Conservation (phyloP, 495 filamentous ascomycete species). For the Daldinia vernicosa region DNA sequence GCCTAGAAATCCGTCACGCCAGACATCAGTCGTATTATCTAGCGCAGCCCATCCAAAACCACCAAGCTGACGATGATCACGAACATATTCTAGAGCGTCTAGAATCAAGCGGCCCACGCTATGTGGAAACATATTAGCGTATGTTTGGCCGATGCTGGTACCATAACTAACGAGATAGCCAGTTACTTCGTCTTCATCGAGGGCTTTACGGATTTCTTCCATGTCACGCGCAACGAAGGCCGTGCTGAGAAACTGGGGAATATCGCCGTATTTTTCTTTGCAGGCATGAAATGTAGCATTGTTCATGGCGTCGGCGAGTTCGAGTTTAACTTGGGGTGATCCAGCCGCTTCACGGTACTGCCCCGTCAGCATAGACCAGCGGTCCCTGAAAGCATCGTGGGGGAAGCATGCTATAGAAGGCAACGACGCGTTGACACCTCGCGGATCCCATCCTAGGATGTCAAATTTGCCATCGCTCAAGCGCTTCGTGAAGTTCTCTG, state of each 20-base stretch:
- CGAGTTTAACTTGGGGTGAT: conserved; percentile 48
- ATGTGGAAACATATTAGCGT: conserved; percentile 58
- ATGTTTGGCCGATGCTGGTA: conserved; percentile 69
- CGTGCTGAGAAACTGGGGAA: conserved; percentile 54
- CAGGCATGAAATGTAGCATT: conserved; percentile 56
- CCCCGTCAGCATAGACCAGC: conserved; percentile 51
- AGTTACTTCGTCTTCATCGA: conserved; percentile 59
- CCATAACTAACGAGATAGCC: conserved; percentile 78
- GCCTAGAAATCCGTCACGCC: conserved; percentile 58
- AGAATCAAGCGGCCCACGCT: conserved; percentile 58
- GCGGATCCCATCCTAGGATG: conserved; percentile 65
- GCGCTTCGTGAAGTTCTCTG: conserved; percentile 47
- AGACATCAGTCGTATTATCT: conserved; percentile 58
- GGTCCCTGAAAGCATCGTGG: conserved; percentile 52
- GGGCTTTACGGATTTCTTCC: conserved; percentile 59
- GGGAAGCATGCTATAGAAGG: conserved; percentile 62
- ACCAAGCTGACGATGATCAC: conserved; percentile 56
- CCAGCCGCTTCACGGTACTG: conserved; percentile 50
- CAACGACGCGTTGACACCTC: conserved; percentile 62
- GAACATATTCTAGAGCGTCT: conserved; percentile 61
- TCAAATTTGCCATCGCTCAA: conserved; percentile 56
- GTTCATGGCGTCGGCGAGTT: conserved; percentile 52
- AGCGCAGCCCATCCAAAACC: conserved; percentile 58
- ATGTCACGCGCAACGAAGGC: conserved; percentile 59
- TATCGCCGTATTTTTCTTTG: conserved; percentile 55